These are phyloP conservation scores for Diplocarpon mali DNA, from an alignment of 2,329 filamentous ascomycete species.

Conservation along the genomic window DNA sequence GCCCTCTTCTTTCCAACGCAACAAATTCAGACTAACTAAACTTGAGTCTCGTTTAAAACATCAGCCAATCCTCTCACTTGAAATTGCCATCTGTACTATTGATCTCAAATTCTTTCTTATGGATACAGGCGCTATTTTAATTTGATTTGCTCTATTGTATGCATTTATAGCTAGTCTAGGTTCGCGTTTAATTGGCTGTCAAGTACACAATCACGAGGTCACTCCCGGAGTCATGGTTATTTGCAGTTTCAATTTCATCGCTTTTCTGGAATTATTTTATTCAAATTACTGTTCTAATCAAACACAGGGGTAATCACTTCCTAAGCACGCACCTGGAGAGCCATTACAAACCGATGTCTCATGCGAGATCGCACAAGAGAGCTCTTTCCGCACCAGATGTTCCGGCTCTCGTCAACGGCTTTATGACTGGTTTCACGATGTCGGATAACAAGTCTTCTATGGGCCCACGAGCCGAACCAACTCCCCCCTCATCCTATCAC, in stretches of 20 bases:
- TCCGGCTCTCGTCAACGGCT: slow-evolving; percentile 1
- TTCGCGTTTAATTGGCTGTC: no score
- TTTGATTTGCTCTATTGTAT: no score
- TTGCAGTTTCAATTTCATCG: not conserved
- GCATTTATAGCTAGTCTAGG: no score
- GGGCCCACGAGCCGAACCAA: slow-evolving; percentile 18
- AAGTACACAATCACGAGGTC: no score
- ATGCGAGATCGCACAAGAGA: slow-evolving; percentile 14
- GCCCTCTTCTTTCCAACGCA: no score
- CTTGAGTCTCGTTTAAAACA: no score
- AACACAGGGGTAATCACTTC: slow-evolving; percentile 4
- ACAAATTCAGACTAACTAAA: no score
- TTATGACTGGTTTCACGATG: slow-evolving; percentile 6
- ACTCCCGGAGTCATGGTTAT: not conserved
- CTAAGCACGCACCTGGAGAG: slow-evolving; percentile 14
- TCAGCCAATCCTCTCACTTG: no score
- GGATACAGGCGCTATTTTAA: no score
- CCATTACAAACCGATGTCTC: slow-evolving; percentile 10
- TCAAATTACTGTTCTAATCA: not conserved
- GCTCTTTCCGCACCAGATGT: slow-evolving; percentile 20
- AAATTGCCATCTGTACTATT: no score
- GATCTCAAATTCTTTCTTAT: no score
- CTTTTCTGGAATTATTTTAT: not conserved
- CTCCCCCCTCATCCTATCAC: slow-evolving; percentile 23
- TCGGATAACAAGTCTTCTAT: slow-evolving; percentile 3